A percentile compares a stretch with the other conserved stretches of the same genome.
phyloP scores from a whole-genome alignment of 192 early-diverging fungal genomes.

The Gamsiella multidivaricata region DNA sequence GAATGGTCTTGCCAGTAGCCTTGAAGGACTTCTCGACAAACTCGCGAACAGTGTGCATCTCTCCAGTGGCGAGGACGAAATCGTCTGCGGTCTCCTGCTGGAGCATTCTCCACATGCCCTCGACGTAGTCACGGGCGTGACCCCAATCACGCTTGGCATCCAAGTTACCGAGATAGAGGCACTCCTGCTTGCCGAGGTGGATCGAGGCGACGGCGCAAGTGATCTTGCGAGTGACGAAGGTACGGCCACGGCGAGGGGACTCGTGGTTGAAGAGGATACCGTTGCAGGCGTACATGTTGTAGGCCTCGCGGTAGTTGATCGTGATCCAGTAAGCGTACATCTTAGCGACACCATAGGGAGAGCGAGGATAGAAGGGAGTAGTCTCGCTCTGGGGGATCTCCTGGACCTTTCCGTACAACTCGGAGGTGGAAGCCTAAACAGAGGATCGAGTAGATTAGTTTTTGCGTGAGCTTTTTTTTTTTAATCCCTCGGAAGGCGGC shows the following conservation, averaged over 20 bases:
- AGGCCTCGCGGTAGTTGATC: slow-evolving; percentile 83
- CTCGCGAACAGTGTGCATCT: slow-evolving; percentile 81
- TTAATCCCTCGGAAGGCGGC: too few species aligned
- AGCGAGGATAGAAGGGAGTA: slow-evolving; percentile 83
- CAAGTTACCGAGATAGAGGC: slow-evolving; percentile 78
- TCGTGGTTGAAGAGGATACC: slow-evolving; percentile 85
- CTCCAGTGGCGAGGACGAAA: slow-evolving; percentile 80
- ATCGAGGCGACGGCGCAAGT: slow-evolving; percentile 80
- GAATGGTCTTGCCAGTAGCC: slow-evolving; percentile 67
- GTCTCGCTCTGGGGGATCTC: slow-evolving; percentile 83
- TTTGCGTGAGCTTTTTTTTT: background rate
- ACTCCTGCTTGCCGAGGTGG: slow-evolving; percentile 70
- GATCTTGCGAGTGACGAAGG: slow-evolving; percentile 84
- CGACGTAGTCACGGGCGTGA: slow-evolving; percentile 78
- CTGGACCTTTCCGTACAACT: slow-evolving; percentile 80
- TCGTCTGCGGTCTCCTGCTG: slow-evolving; percentile 78
- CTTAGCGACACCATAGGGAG: slow-evolving; percentile 84
- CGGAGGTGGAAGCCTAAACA: slow-evolving; percentile 75
- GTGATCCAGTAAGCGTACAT: slow-evolving; percentile 85
- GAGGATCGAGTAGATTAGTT: background rate
- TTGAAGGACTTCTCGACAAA: slow-evolving; percentile 81
- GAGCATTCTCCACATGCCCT: slow-evolving; percentile 86
- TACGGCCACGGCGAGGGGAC: slow-evolving; percentile 77
- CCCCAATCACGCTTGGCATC: slow-evolving; percentile 87
- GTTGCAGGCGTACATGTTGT: slow-evolving; percentile 82